Evolutionary conservation across 257 asterid species (phyloP), one percentile per base, ranked within the genome.

Genomic region (Voacanga thouarsii): DNA sequence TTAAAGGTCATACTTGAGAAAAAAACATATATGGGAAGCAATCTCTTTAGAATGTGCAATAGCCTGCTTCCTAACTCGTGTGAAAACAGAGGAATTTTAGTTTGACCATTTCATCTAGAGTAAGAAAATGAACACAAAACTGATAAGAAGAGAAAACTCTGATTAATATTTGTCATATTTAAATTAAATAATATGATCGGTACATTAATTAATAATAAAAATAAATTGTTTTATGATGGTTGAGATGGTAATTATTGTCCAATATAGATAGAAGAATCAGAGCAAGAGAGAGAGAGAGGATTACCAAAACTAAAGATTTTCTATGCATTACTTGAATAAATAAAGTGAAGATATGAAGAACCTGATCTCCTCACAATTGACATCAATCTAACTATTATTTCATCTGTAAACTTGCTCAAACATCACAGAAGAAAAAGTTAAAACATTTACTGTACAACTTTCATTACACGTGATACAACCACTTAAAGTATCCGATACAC

Each of bases 1-100:
- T 59, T 16, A 30, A 51, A 65, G 18, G 45, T 18, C 63, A 37
- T 85, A 92, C 98, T 98, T 92, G 97, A 84, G n/a, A 94, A 98
- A 84, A 94, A 92, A 82, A 94, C 96, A 71, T 98, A 89, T 78
- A 94, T 92, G 44, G 98, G 99, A 77, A 90, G 97, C 88, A 94
- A 82, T 85, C 99, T 89, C 87, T 91, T 90, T 45, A 94, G 94
- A 81, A 94, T 91, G 87, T 94, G 97, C 83, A 92, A 90, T 82
- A 94, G 88, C 83, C 98, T 88, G 82, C 87, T 82, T 55, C 99
- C 98, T 88, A 94, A 89, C 99, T 94, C 44, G 84, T 19, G 69
- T 59, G 45, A 23, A 55, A 85, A 79, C 78, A 23, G 78, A 82
- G 76, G 68, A 80, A 83, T 21, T 30, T 65, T 53, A 71, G 59